Evolutionary conservation across 768 basidiomycete species (phyloP).

Genomic region (Cystobasidium tubakii): DNA sequence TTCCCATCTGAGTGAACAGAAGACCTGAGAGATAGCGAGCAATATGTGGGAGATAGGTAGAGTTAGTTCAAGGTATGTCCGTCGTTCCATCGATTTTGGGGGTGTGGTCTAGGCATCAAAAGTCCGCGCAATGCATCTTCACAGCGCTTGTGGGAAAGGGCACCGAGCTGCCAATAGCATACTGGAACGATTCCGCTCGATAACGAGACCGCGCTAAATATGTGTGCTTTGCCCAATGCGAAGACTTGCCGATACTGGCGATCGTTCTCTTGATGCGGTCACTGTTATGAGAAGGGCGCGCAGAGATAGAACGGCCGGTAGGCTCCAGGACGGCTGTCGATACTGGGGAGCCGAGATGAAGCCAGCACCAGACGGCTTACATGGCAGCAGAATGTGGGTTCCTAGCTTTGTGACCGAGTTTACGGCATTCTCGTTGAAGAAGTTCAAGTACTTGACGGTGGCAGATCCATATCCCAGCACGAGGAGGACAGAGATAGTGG

Average conservation of each 20-base stretch:
- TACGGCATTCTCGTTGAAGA: constrained; percentile 16
- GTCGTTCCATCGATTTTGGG: neutral
- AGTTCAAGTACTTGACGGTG: constrained; percentile 1
- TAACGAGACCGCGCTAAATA: too few relatives aligned
- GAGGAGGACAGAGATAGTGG: constrained; percentile 29
- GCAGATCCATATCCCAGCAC: constrained; percentile 32
- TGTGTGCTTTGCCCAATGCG: too few relatives aligned
- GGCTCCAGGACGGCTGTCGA: too few relatives aligned
- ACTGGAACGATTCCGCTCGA: too few relatives aligned
- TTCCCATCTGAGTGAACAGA: constrained; percentile 37
- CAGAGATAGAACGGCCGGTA: too few relatives aligned
- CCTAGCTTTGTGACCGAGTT: constrained; percentile 30
- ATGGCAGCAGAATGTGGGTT: constrained; percentile 30
- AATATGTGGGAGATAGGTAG: neutral
- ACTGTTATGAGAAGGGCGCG: too few relatives aligned
- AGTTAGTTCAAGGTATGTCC: neutral
- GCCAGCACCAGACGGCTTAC: neutral
- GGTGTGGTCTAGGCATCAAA: neutral
- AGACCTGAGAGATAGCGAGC: constrained; percentile 4
- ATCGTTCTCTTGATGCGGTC: too few relatives aligned
- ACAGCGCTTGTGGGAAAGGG: too few relatives aligned
- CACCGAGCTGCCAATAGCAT: too few relatives aligned
- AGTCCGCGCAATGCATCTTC: too few relatives aligned
- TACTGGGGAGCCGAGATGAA: too few relatives aligned
- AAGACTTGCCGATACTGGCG: too few relatives aligned